A percentile compares a stretch with the other conserved stretches of the same genome.
These are phyloP conservation scores for Acacia pycnantha DNA, from an alignment of 331 rosid species.

Conservation along the genomic window DNA sequence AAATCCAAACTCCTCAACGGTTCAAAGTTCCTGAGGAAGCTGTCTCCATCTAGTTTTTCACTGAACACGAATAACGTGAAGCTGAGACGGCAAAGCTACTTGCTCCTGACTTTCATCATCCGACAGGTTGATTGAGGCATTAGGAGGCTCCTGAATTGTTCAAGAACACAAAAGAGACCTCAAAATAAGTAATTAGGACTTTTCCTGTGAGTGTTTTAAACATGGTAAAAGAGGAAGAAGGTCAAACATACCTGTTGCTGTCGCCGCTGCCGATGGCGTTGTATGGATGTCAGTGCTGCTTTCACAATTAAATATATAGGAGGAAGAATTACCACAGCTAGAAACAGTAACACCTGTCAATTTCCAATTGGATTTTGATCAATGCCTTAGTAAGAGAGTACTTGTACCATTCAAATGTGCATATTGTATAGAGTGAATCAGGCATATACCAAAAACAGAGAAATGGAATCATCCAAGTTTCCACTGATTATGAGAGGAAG, in stretches of 20 bases:
- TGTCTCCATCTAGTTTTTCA: constrained; percentile 32
- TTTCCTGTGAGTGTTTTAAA: not conserved
- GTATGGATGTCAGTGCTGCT: constrained; percentile 57
- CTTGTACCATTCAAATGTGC: not conserved
- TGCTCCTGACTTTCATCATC: constrained; percentile 53
- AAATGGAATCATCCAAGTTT: constrained; percentile 51
- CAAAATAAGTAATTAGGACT: not conserved
- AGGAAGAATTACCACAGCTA: constrained; percentile 61
- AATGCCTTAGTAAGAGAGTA: constrained; percentile 5
- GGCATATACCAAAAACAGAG: constrained; percentile 72
- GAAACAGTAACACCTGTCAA: constrained; percentile 57
- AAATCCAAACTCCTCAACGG: constrained; percentile 12
- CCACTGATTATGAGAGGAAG: constrained; percentile 68
- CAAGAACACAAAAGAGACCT: constrained; percentile 13
- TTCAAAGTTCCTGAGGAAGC: constrained; percentile 27
- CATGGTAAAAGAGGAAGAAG: not conserved
- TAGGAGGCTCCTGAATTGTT: constrained; percentile 49
- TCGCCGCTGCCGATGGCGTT: constrained; percentile 45
- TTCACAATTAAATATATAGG: constrained; percentile 66
- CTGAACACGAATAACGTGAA: constrained; percentile 49
- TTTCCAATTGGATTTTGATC: constrained; percentile 22
- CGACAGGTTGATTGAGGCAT: constrained; percentile 39
- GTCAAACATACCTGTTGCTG: constrained; percentile 41
- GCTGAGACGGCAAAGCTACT: constrained; percentile 43
- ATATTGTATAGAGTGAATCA: not conserved